Base-by-base conservation (phyloP, 2,329 filamentous ascomycete genomes). In the Apiospora phragmitis region DNA sequence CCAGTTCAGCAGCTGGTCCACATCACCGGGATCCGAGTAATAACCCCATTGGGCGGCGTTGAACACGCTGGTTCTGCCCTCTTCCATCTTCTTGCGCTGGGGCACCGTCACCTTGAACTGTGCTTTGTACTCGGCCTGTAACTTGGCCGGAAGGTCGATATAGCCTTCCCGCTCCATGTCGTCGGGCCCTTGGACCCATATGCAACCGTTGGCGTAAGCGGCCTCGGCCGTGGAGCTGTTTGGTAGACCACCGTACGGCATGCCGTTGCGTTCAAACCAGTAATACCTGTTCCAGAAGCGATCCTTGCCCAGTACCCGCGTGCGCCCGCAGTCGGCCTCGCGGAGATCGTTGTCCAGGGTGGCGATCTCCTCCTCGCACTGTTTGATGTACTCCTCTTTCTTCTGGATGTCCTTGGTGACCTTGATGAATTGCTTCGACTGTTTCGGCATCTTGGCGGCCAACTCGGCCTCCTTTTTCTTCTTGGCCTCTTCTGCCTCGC, bases 211-310 rank as follows among this genome's bases (percentile, higher is more conserved):
- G 51, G 95, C 95, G 79, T 98, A 99, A 11, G 89, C 91, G 29
- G 95, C 94, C 65, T 91, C 87, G 0, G 94, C 93, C 1, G 95
- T 98, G 21, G 95, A 98, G 80, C 94, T 97, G 74, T 89, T 90
- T 0, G 95, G 95, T 70, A 98, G 86, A 5, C 96, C 96, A 42
- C 88, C 94, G 77, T 95, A 97, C 0, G 96, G 96, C 95, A 98
- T 98, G 32, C 95, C 96, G 78, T 98, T 99, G 73, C 95, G 92
- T 82, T 99, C 96, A 80, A 98, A 98, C 95, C 96, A 99, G 85
- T 97, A 98, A 82, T 98, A 99, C 69, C 95, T 90, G 81, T 99
- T 98, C 91, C 95, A 97, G 85, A 97, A 99, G 62, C 96, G 91
- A 82, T 99, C 96, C 80, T 96, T 95, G 72, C 96, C 96, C 35